Evolutionary conservation across 805 yeast genomes (phyloP), one percentile per base, ranked within the genome.

Genomic region (Cyberlindnera mississippiensis): DNA sequence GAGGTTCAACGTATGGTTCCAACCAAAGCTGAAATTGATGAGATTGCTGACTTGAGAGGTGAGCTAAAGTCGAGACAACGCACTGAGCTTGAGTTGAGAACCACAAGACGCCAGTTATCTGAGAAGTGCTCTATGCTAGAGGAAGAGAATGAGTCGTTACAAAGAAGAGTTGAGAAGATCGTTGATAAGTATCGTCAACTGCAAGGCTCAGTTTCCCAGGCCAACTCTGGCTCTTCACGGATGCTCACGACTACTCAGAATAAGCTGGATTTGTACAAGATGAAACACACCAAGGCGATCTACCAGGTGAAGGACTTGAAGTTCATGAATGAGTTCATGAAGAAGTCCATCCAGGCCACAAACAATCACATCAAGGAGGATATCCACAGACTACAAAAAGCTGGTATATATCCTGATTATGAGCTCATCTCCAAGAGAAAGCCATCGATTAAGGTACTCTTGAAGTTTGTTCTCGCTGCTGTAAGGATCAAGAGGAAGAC

Each of bases 281-380:
- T 77, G 39, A 73, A 70, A 50, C 60, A 75, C 35, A 68, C 68
- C 35, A 78, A 76, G 42, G 56, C 69, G 39, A 62, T 66, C 37
- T 61, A 63, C 33, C 44, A 52, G 33, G 55, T 59, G 17, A 53
- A 60, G 9, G 73, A 68, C 47, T 57, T 68, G 43, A 61, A 53
- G 44, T 68, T 60, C 46, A 55, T 59, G 47, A 55, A 62, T 38
- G 49, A 57, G 7, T 67, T 63, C 44, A 53, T 64, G 51, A 45
- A 52, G 33, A 48, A 50, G 34, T 57, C 66, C 18, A 48, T 64
- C 24, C 53, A 53, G 27, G 49, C 52, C 9, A 59, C 59, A n/a
- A 43, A 51, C 10, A 42, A 44, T 11, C 65, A 59, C 35, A 53
- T 59, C 35, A 46, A 46, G 34, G 51, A 55, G 33, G 24, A 20